A percentile compares a stretch with the other conserved stretches of the same genome.
Evolutionary conservation across 2,329 filamentous ascomycete genomes (phyloP).

Genomic region (Trichocomaceae sp.): DNA sequence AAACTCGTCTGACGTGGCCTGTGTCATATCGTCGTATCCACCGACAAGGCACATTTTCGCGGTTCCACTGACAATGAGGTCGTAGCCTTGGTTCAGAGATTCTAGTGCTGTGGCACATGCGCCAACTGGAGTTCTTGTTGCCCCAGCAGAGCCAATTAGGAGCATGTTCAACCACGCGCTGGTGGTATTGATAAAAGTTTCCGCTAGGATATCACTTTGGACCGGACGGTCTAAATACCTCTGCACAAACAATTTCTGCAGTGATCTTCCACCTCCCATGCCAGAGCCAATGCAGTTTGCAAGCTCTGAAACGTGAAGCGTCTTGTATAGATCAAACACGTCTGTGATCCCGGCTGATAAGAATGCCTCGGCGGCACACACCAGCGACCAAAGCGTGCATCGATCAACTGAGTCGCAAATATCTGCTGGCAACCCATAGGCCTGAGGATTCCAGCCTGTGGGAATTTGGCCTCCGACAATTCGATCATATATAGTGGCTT

Average conservation of each 20-base stretch:
- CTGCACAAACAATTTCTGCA: conserved; percentile 97
- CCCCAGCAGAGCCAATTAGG: conserved; percentile 88
- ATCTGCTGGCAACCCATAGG: conserved; percentile 92
- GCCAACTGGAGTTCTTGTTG: conserved; percentile 96
- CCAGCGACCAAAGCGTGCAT: conserved; percentile 88
- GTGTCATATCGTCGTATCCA: conserved; percentile 98
- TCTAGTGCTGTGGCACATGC: conserved; percentile 96
- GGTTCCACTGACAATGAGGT: conserved; percentile 97
- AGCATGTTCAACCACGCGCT: conserved; percentile 99
- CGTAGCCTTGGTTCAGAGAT: conserved; percentile 94
- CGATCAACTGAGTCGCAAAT: conserved; percentile 97
- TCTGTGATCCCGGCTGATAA: conserved; percentile 93
- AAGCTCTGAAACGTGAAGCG: conserved; percentile 94
- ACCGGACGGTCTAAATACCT: conserved; percentile 92
- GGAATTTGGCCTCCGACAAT: conserved; percentile 92
- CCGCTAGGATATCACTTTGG: conserved; percentile 97
- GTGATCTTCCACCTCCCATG: conserved; percentile 87
- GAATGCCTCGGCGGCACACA: conserved; percentile 85
- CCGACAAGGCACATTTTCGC: conserved; percentile 79
- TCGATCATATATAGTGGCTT: conserved; percentile 92
- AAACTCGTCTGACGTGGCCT: conserved; percentile 98
- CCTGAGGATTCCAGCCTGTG: conserved; percentile 93
- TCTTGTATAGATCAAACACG: conserved; percentile 99
- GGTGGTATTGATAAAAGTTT: conserved; percentile 98
- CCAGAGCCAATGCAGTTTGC: conserved; percentile 98